Evolutionary conservation across 805 yeast species (phyloP), one percentile per base, ranked within the genome.

Genomic region (Cyberlindnera japonica): DNA sequence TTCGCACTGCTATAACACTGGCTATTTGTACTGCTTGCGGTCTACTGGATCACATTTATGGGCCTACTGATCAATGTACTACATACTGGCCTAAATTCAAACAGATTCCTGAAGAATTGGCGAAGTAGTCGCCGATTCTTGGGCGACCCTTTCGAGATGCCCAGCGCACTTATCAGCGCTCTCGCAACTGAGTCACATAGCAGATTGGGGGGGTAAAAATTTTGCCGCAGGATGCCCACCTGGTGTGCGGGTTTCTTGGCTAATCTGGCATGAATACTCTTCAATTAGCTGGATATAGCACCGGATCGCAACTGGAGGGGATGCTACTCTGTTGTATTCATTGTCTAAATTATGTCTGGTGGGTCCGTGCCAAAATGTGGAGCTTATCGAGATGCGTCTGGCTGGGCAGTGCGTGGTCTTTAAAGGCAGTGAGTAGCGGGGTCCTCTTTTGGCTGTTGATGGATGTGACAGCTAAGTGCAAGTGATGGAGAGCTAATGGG

Each of bases 401-500:
- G 9, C 19, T 27, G 17, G 30, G 14, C 16, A 17, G 17, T 27
- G 6, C 16, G 28, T 15, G 6, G 18, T 18, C 30, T 18, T 18
- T 27, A 27, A 27, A 18, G 14, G 18, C 30, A 27, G 12, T n/a
- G 30, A 6, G 19, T 27, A 27, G 30, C 30, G 30, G 18, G 30
- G 13, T 8, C 18, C 18, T 9, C 9, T n/a, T n/a, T n/a, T n/a
- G n/a, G n/a, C n/a, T n/a, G n/a, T n/a, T n/a, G 17, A n/a, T 11
- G 8, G 16, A 27, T 15, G 30, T 17, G 30, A 27, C 30, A 17
- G 30, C 18, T 27, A 27, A 27, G 30, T 27, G 16, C 30, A 27
- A 27, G 30, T 27, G 30, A 27, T 27, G 16, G 30, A 27, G 30
- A 27, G 30, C n/a, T n/a, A n/a, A n/a, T n/a, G n/a, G n/a, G n/a